These are phyloP conservation scores for Gloeopeniophorella convolvens DNA, from an alignment of 768 basidiomycete genomes.

Conservation along the genomic window DNA sequence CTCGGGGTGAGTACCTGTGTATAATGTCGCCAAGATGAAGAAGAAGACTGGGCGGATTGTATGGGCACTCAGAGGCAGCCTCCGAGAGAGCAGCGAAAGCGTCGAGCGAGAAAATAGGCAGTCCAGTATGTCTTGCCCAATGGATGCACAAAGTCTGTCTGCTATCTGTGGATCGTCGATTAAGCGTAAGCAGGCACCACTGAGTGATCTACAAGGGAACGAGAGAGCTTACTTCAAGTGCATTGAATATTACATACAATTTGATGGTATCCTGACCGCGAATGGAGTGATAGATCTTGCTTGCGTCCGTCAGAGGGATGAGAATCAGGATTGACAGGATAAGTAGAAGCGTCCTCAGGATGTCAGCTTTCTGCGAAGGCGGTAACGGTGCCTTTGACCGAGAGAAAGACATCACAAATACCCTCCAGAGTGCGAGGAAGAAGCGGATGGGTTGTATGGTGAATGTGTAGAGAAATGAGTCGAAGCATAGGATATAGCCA, in stretches of 20 bases:
- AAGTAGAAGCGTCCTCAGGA: slow-evolving; percentile 76
- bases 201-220: neutral
- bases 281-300: slow-evolving; percentile 97
- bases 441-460: slow-evolving; percentile 94
- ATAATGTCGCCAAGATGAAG: slow-evolving; percentile 74
- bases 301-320: slow-evolving; percentile 83
- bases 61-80: slow-evolving; percentile 51
- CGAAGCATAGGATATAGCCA: slow-evolving; percentile 89
- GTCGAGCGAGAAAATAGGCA: slow-evolving; percentile 94
- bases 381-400: slow-evolving; percentile 51
- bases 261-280: slow-evolving; percentile 98
- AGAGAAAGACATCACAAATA: slow-evolving; percentile 44
- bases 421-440: slow-evolving; percentile 52
- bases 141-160: slow-evolving; percentile 88
- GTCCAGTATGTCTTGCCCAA: slow-evolving; percentile 96
- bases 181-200: neutral
- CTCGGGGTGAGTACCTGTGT: slow-evolving; percentile 55
- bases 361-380: slow-evolving; percentile 87
- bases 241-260: slow-evolving; percentile 98
- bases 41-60: slow-evolving; percentile 78
- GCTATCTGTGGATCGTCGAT: slow-evolving; percentile 58
- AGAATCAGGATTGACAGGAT: slow-evolving; percentile 67
- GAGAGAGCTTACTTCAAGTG: slow-evolving; percentile 72
- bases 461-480: slow-evolving; percentile 96
- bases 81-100: slow-evolving; percentile 62